These are phyloP conservation scores for Hypomyces rosellus DNA, from an alignment of 2,329 filamentous ascomycete species.

Conservation along the genomic window DNA sequence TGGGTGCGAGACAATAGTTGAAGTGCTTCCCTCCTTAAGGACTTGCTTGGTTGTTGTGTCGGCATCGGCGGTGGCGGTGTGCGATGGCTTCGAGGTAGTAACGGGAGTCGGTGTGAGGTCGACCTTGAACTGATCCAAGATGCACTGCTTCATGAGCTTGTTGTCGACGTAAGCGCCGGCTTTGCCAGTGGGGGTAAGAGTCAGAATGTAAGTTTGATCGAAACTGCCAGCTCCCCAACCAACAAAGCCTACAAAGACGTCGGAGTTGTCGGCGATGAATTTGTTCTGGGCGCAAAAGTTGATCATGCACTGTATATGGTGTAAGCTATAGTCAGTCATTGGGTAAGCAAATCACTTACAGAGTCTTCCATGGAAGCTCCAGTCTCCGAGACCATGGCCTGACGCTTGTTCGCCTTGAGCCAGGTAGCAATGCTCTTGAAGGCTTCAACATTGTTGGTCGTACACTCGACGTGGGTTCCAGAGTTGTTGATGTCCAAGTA, in stretches of 20 bases:
- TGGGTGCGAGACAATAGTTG: neutral
- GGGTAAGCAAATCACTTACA: slow-evolving; percentile 20
- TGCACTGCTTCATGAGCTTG: slow-evolving; percentile 36
- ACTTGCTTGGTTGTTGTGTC: too few species aligned
- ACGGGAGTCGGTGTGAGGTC: slow-evolving; percentile 8
- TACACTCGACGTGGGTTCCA: slow-evolving; percentile 46
- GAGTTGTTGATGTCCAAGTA: slow-evolving; percentile 54
- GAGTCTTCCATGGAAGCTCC: slow-evolving; percentile 39
- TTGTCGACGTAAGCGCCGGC: slow-evolving; percentile 28
- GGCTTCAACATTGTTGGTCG: slow-evolving; percentile 44
- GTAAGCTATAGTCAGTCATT: slow-evolving; percentile 4
- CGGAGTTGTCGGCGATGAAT: slow-evolving; percentile 39
- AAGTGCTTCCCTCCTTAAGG: too few species aligned
- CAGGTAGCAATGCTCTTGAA: slow-evolving; percentile 43
- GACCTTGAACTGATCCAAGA: slow-evolving; percentile 31
- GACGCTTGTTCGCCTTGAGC: slow-evolving; percentile 39
- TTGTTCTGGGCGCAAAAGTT: slow-evolving; percentile 41
- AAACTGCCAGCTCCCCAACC: slow-evolving; percentile 43
- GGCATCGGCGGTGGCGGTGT: too few species aligned
- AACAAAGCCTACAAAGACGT: slow-evolving; percentile 42
- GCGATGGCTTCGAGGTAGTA: neutral
- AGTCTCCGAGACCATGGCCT: slow-evolving; percentile 47
- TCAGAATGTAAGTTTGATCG: slow-evolving; percentile 34
- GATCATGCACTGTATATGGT: slow-evolving; percentile 31
- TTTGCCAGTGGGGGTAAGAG: slow-evolving; percentile 31